These are phyloP conservation scores for Fonsecaea multimorphosa DNA, from an alignment of 2,329 filamentous ascomycete genomes.

Conservation along the genomic window DNA sequence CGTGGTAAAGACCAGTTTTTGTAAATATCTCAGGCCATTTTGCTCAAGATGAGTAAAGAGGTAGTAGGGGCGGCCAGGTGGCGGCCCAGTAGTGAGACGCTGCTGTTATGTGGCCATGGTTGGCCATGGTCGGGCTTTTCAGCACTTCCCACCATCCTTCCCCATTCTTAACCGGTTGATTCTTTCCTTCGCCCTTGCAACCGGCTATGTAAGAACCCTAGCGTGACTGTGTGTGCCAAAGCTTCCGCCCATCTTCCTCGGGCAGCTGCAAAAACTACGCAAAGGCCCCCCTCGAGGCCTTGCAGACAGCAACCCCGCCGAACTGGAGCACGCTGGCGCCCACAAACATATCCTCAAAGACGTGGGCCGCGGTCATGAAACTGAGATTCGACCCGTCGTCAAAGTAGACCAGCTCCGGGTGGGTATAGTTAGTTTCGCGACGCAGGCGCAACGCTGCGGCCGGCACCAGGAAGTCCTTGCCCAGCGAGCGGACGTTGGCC, in stretches of 20 bases:
- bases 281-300: conserved; percentile 19
- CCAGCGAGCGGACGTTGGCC: conserved; percentile 25
- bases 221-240: no score
- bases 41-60: no score
- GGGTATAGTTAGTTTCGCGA: conserved; percentile 22
- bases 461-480: conserved; percentile 33
- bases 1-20: no score
- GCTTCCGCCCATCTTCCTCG: no score
- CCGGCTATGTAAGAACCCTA: no score
- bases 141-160: background rate
- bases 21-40: no score
- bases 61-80: no score
- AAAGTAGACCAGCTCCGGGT: conserved; percentile 31
- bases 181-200: background rate
- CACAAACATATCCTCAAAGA: conserved; percentile 22
- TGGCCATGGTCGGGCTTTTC: no score
- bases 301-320: conserved; percentile 30
- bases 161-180: background rate
- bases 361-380: conserved; percentile 32
- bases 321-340: conserved; percentile 27
- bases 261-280: conserved; percentile 1
- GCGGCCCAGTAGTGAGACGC: no score
- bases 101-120: no score
- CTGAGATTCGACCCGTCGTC: conserved; percentile 32
- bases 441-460: conserved; percentile 28